These are phyloP conservation scores for Salmacisia buchloeana DNA, from an alignment of 1,284 basidiomycete genomes.

Conservation along the genomic window DNA sequence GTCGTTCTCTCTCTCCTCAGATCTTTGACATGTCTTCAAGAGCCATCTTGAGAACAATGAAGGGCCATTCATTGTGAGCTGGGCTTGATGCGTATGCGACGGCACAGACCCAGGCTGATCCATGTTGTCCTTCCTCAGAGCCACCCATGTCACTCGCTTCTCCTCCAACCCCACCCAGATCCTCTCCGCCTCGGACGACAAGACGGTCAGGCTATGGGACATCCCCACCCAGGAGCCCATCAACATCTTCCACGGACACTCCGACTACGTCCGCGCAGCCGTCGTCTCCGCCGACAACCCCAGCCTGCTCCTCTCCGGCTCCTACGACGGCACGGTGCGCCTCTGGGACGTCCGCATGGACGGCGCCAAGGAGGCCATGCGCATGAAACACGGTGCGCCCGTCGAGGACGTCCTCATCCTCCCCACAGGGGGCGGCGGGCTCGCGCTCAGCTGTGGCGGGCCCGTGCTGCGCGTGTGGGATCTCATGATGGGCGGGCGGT, in stretches of 20 bases:
- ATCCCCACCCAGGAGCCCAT: constrained; percentile 80
- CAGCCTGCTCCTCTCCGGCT: constrained; percentile 79
- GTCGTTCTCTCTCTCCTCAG: constrained; percentile 51
- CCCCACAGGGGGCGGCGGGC: constrained; percentile 68
- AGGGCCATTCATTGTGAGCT: constrained; percentile 75
- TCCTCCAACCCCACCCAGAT: constrained; percentile 76
- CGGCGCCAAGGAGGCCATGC: constrained; percentile 37
- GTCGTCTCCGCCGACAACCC: constrained; percentile 77
- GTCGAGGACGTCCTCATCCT: constrained; percentile 94
- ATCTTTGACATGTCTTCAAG: constrained; percentile 92
- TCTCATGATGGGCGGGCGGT: constrained; percentile 77
- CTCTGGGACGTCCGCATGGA: constrained; percentile 73
- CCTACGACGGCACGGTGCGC: constrained; percentile 86
- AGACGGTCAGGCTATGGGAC: constrained; percentile 89
- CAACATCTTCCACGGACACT: constrained; percentile 73
- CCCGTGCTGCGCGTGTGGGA: constrained; percentile 95
- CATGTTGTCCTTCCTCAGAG: constrained; percentile 50
- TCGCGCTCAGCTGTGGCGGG: constrained; percentile 79
- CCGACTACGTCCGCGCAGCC: constrained; percentile 92
- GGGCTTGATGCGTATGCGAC: no score
- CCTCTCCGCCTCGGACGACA: constrained; percentile 92
- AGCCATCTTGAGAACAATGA: constrained; percentile 84
- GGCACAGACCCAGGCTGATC: no score
- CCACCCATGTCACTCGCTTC: constrained; percentile 90
- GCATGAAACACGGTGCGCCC: constrained; percentile 56